Base-by-base conservation (phyloP, 306 rosid species). In the Sicyos baderoa region DNA sequence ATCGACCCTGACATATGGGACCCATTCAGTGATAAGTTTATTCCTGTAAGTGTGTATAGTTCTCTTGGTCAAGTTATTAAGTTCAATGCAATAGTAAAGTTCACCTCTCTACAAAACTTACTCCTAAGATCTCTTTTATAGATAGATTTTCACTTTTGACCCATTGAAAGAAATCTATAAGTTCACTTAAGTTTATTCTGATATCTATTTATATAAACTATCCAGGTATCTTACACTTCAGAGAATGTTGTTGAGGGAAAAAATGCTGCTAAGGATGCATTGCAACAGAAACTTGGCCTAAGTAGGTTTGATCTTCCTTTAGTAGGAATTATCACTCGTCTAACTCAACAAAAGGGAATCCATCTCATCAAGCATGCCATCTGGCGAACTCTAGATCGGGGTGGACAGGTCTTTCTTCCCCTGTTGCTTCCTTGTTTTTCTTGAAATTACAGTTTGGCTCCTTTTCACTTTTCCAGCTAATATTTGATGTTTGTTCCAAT, bases 1-100 rank as follows among this genome's bases (percentile, higher is more conserved):
- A 90, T 94, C 61, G 99, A 94, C 81, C 97, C 87, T 54, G 91
- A 90, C 76, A 85, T 94, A 69, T 94, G 99, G 99, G 99, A 94
- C 64, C 99, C 99, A 0, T 84, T 81, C 78, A 86, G 82, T 75
- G 95, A 94, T 72, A 79, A 76, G 50, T 90, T 85, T 78, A 74
- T 88, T 76, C 96, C 99, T 58, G 99, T 94, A 87, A 90, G 99
- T 86, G 16, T 29, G n/a, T 52, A 9, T 10, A 29, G 7, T 35
- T 73, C 50, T 42, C 51, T 53, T 54, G 4, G 71, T 53, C 37
- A 21, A 35, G 42, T 35, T 35, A 35, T 35, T 35, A 35, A 35
- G 42, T 35, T 4, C 0, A 35, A 40, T 40, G 45, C 45, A 7
- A 9, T 40, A 40, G 45, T 7, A 35, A 35, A 42, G 68, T 19